Base-by-base conservation (phyloP, 2,329 filamentous ascomycete genomes). In the Byssochlamys sp. region DNA sequence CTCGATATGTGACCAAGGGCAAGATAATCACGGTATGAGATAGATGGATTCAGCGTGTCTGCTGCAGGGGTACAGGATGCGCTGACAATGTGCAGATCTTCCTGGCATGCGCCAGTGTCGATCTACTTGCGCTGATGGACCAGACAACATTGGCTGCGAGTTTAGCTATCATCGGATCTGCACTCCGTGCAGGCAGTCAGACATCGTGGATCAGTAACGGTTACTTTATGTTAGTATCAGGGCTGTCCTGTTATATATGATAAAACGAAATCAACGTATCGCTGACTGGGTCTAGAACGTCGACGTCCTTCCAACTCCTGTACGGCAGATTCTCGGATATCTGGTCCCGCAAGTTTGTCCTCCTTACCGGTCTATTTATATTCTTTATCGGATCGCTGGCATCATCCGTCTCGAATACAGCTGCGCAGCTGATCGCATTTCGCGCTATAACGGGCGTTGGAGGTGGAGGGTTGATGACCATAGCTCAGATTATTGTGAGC, bases 201-300 rank as follows among this genome's bases (percentile, higher is more conserved):
- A 74, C 77, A 0, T 78, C 80, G 0, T 84, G 81, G 81, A 80
- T 83, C 51, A 78, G 80, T 1, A 77, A 75, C 7, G 80, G 77
- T 12, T 84, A 82, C 55, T 83, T 83, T 65, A 79, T 83, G 79
- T 80, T 60, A 4, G 86, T 86, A 26, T 12, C 58, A 88, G 88
- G 58, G 88, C 85, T 1, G 87, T 84, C 1, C 83, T 89, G 85
- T 85, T 52, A 87, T 89, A 67, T 81, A 6, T 45, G 2, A 19
- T 39, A 45, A 19, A 24, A 19, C 19, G 2, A 14, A n/a, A 2
- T 7, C 4, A 25, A 25, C 55, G 86, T 85, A 10, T 88, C 89
- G 5, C 87, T 85, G 2, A 89, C 87, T 0, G 87, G 59, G 71
- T 87, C 52, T 27, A 80, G 91, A 31, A 90, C 88, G 0, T 87